These are phyloP conservation scores for Trichoderma sp. DNA, from an alignment of 2,329 filamentous ascomycete species.

Conservation along the genomic window DNA sequence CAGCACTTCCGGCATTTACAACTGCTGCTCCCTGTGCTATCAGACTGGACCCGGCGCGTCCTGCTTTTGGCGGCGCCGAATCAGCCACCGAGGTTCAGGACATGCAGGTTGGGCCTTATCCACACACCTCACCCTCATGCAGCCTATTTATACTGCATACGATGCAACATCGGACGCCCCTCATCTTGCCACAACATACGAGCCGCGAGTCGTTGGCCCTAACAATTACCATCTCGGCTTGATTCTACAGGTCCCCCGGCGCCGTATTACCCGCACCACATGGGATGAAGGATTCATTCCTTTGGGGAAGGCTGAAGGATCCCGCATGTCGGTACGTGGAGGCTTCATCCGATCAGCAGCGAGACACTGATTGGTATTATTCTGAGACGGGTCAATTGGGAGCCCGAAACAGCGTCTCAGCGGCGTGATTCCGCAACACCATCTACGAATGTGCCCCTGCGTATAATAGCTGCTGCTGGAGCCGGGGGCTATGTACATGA, in stretches of 20 bases:
- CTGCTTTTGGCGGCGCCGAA: not conserved
- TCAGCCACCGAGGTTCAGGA: not conserved
- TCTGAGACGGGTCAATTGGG: not conserved
- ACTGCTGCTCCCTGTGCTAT: not conserved
- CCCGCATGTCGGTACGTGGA: conserved; percentile 5
- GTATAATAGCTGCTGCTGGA: not conserved
- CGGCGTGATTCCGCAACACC: not conserved
- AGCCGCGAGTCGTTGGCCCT: not conserved
- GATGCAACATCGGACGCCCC: conserved; percentile 1
- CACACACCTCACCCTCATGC: not conserved
- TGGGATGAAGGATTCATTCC: conserved; percentile 3
- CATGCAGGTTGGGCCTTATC: not conserved
- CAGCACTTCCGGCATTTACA: not conserved
- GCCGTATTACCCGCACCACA: conserved; percentile 3
- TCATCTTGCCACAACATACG: not conserved
- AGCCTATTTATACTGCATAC: not conserved
- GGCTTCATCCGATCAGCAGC: not conserved
- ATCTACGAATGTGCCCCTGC: not conserved
- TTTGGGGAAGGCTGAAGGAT: conserved; percentile 1
- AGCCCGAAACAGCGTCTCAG: not conserved
- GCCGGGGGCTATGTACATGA: no score
- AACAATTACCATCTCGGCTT: no score
- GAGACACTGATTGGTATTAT: not conserved
- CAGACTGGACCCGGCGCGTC: not conserved
- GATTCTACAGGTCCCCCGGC: not conserved